Evolutionary conservation across 83 land plant species (phyloP).

Genomic region (Diphasiastrum complanatum): DNA sequence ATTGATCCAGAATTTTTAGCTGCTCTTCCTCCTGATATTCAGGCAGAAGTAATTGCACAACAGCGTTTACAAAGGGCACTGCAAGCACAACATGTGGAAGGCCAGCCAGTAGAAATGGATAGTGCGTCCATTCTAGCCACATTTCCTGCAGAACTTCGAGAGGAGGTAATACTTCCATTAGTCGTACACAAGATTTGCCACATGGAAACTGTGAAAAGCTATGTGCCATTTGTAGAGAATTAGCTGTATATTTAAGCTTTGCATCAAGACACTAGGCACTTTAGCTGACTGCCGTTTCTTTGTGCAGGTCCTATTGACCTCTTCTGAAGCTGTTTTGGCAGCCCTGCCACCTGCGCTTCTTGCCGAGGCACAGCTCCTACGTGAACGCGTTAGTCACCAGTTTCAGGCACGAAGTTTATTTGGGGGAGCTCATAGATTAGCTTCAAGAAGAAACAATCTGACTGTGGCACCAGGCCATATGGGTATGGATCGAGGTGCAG

Average conservation of each 20-base stretch:
- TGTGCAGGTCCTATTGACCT: conserved; percentile 86
- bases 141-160: conserved; percentile 86
- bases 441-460: conserved; percentile 59
- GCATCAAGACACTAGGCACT: not conserved
- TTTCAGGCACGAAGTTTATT: conserved; percentile 65
- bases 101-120: conserved; percentile 99
- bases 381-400: conserved; percentile 83
- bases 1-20: conserved; percentile 99
- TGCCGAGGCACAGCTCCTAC: conserved; percentile 88
- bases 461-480: conserved; percentile 58
- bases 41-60: conserved; percentile 91
- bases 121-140: conserved; percentile 99
- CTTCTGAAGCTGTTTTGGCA: conserved; percentile 87
- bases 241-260: no score
- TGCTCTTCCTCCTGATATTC: conserved; percentile 96
- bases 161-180: conserved; percentile 58
- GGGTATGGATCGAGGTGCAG: conserved; percentile 54
- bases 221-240: not conserved
- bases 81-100: conserved; percentile 84
- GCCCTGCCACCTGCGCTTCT: conserved; percentile 93
- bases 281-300: conserved; percentile 7
- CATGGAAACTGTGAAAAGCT: not conserved
- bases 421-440: conserved; percentile 63
- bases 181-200: not conserved
- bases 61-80: conserved; percentile 83